Conservation (phyloP, 2,329 filamentous ascomycete species). For the Chrysoporthe puriensis region DNA sequence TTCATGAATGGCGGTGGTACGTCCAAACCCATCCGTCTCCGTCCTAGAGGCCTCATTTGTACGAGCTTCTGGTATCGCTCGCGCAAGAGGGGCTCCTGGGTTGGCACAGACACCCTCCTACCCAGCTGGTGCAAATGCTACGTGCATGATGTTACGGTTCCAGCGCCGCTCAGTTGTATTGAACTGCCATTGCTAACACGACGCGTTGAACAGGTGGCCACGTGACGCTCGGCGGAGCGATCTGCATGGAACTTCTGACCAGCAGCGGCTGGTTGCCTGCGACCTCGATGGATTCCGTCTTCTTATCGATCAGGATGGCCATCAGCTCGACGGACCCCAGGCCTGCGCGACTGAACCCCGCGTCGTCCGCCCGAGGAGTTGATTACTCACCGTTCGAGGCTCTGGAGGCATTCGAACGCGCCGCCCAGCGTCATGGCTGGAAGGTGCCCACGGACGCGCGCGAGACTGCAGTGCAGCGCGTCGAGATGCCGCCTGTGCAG, state of each 20-base stretch:
- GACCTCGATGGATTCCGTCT: constrained; percentile 74
- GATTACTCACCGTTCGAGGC: constrained; percentile 75
- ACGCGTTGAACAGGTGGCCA: constrained; percentile 16
- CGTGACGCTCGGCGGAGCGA: constrained; percentile 79
- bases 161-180: no score
- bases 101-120: no score
- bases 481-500: background rate
- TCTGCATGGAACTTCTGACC: constrained; percentile 84
- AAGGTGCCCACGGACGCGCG: constrained; percentile 65
- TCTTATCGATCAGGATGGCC: constrained; percentile 80
- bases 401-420: constrained; percentile 71
- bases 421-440: constrained; percentile 74
- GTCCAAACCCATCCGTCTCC: constrained; percentile 38
- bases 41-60: background rate
- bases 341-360: constrained; percentile 68
- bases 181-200: background rate
- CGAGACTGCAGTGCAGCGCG: constrained; percentile 41
- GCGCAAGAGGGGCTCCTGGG: constrained; percentile 59
- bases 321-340: constrained; percentile 69
- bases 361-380: constrained; percentile 10
- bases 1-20: constrained; percentile 69
- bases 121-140: no score
- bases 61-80: background rate
- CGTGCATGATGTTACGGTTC: no score
- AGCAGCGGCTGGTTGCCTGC: constrained; percentile 80